Percentiles rank a stretch among this genome's conserved stretches.
Evolutionary conservation across 257 asterid species (phyloP).

Genomic region (Solanum gandarillasii): DNA sequence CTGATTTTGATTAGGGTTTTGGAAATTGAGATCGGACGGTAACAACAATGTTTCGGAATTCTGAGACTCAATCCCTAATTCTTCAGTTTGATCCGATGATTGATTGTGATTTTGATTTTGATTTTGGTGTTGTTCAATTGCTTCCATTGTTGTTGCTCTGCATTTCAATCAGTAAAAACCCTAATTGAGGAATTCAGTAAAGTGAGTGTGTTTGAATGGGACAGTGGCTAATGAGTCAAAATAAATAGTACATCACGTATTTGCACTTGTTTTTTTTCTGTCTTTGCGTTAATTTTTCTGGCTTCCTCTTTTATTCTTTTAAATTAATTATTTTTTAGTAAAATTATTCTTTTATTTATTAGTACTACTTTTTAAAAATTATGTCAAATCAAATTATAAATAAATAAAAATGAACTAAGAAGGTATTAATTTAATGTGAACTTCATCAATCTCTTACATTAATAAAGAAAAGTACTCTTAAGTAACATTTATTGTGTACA

Average conservation of each 20-base stretch:
- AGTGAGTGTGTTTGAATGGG: background rate
- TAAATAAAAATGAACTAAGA: background rate
- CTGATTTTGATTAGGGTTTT: background rate
- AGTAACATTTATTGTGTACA: background rate
- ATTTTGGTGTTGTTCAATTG: background rate
- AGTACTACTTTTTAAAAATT: too few species aligned
- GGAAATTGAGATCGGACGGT: background rate
- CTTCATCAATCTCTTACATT: background rate
- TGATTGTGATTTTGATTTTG: background rate
- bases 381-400: too few species aligned
- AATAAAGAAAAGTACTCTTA: background rate
- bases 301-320: background rate
- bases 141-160: background rate
- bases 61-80: background rate
- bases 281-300: background rate
- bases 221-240: background rate
- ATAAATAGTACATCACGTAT: background rate
- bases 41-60: background rate
- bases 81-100: background rate
- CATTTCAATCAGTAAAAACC: constrained; percentile 1
- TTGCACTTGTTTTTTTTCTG: background rate
- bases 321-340: too few species aligned
- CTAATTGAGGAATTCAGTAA: background rate
- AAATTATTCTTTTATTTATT: too few species aligned
- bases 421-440: background rate